A percentile compares a stretch with the other conserved stretches of the same genome.
Conservation (phyloP, 2,329 filamentous ascomycete species). For the Hypomyces perniciosus region DNA sequence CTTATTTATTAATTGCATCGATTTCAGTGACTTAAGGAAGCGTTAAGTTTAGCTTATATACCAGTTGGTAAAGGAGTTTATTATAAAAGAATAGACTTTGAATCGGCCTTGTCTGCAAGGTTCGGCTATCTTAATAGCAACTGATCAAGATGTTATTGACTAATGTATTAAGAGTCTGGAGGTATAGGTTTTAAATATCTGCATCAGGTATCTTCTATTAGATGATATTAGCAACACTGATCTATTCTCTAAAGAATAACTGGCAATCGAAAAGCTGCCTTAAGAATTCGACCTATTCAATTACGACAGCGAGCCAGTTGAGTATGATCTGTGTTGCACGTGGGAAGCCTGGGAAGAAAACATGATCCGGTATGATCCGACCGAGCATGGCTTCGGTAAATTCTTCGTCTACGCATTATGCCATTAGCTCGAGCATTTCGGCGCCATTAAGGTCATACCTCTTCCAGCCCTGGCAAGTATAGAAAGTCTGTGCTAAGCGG, state of each 20-base stretch:
- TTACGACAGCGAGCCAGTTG: slow-evolving; percentile 12
- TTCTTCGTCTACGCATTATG: slow-evolving; percentile 31
- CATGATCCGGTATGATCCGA: slow-evolving; percentile 22
- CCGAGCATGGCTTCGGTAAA: slow-evolving; percentile 17
- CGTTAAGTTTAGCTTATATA: slow-evolving; percentile 16
- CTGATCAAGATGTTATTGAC: neutral
- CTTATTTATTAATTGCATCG: slow-evolving; percentile 15
- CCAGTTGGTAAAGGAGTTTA: slow-evolving; percentile 7
- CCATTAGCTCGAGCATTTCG: slow-evolving; percentile 28
- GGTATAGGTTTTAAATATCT: slow-evolving; percentile 20
- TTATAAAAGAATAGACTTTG: neutral
- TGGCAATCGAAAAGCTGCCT: slow-evolving; percentile 12
- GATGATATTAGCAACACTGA: slow-evolving; percentile 22
- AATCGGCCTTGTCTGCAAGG: neutral
- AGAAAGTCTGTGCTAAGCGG: slow-evolving; percentile 16
- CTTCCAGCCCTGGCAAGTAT: neutral
- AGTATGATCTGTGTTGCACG: slow-evolving; percentile 19
- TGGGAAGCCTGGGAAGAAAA: slow-evolving; percentile 27
- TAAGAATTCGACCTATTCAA: slow-evolving; percentile 18
- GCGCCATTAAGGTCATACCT: slow-evolving; percentile 10
- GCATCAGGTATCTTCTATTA: slow-evolving; percentile 21
- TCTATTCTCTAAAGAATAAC: slow-evolving; percentile 25
- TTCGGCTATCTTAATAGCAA: neutral
- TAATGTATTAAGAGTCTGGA: slow-evolving; percentile 15
- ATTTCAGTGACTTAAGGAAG: slow-evolving; percentile 12